phyloP scores from a whole-genome alignment of 495 filamentous ascomycete genomes.

The Xylaria castorea region DNA sequence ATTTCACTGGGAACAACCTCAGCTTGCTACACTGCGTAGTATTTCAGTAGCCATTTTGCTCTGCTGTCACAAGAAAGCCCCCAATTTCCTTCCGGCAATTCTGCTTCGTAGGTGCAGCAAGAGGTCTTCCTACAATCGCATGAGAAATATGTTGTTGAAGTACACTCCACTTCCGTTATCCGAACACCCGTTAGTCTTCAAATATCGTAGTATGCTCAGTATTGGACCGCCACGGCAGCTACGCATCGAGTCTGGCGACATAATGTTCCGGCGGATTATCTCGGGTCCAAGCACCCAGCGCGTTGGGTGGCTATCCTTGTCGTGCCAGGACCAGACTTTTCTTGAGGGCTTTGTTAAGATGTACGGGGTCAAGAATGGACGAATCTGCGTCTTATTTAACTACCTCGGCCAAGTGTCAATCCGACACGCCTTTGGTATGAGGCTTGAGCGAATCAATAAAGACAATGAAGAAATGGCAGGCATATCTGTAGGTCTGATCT shows the following conservation, averaged over 20 bases:
- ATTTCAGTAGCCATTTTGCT: neutral
- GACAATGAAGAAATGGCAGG: neutral
- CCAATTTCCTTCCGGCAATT: neutral
- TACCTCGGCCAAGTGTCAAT: neutral
- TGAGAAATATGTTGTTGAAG: neutral
- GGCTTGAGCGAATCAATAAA: neutral
- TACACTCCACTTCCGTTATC: neutral
- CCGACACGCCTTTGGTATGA: neutral
- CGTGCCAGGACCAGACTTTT: no score
- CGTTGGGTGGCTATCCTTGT: no score
- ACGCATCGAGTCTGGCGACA: neutral
- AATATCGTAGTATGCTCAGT: neutral
- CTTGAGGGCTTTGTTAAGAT: neutral
- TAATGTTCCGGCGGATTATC: slow-evolving; percentile 5
- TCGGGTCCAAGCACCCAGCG: neutral
- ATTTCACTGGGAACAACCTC: neutral
- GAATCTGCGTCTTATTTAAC: slow-evolving; percentile 2
- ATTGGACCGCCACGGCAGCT: neutral
- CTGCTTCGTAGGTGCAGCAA: neutral
- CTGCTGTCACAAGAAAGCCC: neutral
- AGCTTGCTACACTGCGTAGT: neutral
- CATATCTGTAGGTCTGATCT: neutral
- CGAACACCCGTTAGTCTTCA: neutral
- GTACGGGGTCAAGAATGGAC: neutral
- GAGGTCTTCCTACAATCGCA: neutral